Evolutionary conservation across 164 flowering plant genomes (phyloP).

Genomic region (Vitis rotundifolia): DNA sequence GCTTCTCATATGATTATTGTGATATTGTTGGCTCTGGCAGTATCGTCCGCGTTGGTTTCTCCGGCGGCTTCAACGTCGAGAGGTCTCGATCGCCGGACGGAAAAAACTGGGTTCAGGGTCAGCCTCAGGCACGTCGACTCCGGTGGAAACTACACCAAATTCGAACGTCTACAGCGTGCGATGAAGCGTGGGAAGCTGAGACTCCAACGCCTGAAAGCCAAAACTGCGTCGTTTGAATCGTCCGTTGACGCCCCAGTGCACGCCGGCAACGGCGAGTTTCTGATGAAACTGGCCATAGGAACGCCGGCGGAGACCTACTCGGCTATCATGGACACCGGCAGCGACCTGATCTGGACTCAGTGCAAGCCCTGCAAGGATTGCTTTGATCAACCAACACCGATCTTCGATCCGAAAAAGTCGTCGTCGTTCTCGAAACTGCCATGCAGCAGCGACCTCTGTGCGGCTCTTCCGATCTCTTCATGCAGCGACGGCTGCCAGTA

Average conservation of each 20-base stretch:
- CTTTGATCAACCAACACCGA: conserved; percentile 55
- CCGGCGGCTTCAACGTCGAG: conserved; percentile 14
- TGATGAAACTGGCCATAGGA: conserved; percentile 68
- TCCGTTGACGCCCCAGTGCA: conserved; percentile 33
- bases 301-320: conserved; percentile 56
- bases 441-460: conserved; percentile 55
- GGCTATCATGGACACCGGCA: conserved; percentile 86
- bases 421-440: conserved; percentile 55
- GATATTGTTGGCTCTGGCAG: background rate
- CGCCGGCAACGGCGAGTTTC: conserved; percentile 65
- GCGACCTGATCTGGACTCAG: conserved; percentile 92
- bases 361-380: conserved; percentile 76
- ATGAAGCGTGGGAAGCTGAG: conserved; percentile 51
- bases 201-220: conserved; percentile 37
- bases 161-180: conserved; percentile 56
- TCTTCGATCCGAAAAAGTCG: conserved; percentile 71
- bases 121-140: conserved; percentile 60
- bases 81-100: background rate
- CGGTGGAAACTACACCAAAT: conserved; percentile 51
- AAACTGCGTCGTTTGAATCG: background rate
- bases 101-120: conserved; percentile 41
- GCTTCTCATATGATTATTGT: background rate
- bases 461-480: conserved; percentile 43
- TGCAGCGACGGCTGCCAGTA: conserved; percentile 66
- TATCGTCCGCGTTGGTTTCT: background rate